Conservation (phyloP, 75 land plant species). For the Pinus tabuliformis region DNA sequence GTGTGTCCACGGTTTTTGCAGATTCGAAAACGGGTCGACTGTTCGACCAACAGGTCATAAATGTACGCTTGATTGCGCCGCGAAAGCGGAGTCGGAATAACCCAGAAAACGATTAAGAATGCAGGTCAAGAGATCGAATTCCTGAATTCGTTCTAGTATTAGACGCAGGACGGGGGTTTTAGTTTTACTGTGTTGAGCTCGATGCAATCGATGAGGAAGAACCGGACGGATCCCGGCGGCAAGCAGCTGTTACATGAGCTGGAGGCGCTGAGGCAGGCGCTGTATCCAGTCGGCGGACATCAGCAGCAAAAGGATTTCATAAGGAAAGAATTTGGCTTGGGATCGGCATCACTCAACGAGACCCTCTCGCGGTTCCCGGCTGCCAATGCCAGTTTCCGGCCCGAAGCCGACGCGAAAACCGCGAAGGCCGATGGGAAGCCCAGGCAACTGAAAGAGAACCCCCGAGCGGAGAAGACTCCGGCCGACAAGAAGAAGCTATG, state of each 20-base stretch:
- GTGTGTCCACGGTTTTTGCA: no score
- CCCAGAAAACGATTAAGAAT: no score
- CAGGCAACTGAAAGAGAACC: background rate
- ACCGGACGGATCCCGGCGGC: background rate
- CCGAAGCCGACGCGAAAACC: conserved; percentile 14
- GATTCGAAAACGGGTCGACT: no score
- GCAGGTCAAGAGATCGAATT: no score
- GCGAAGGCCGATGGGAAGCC: conserved; percentile 18
- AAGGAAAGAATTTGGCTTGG: conserved; percentile 7
- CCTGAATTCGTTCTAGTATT: no score
- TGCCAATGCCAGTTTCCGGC: conserved; percentile 1
- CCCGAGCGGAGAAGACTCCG: conserved; percentile 7
- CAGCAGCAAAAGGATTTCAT: conserved; percentile 7
- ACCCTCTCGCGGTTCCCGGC: conserved; percentile 10
- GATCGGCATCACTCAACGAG: conserved; percentile 3
- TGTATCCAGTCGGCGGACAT: conserved; percentile 39
- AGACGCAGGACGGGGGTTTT: no score
- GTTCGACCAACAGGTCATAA: no score
- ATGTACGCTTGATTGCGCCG: no score
- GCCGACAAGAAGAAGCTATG: conserved; percentile 50
- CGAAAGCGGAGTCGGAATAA: no score
- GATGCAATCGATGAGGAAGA: conserved; percentile 4
- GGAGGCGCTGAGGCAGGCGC: conserved; percentile 70
- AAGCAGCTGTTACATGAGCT: conserved; percentile 67
- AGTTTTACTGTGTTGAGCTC: background rate